Conservation (phyloP, 495 filamentous ascomycete genomes). For the Penicillium riverlandense region DNA sequence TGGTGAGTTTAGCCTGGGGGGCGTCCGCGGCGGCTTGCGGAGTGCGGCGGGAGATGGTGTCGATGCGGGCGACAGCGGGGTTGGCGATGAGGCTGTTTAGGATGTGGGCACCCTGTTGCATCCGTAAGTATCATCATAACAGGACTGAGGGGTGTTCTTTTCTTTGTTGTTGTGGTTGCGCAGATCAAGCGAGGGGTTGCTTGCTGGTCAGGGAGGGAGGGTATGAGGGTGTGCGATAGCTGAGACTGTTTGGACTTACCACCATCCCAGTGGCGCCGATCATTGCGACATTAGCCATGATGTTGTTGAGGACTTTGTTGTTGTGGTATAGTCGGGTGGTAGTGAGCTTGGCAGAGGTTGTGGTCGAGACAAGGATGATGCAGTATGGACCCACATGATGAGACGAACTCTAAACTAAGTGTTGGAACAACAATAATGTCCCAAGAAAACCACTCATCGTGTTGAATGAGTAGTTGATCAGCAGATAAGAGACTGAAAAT, state of each 20-base stretch:
- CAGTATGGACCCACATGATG: too few species aligned
- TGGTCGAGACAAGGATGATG: too few species aligned
- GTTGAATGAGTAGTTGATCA: too few species aligned
- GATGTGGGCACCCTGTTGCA: conserved; percentile 39
- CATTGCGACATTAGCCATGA: conserved; percentile 36
- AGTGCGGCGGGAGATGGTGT: conserved; percentile 41
- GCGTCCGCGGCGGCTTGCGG: conserved; percentile 21
- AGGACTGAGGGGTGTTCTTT: too few species aligned
- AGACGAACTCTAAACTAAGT: too few species aligned
- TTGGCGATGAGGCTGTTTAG: conserved; percentile 38
- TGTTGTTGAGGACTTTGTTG: conserved; percentile 1
- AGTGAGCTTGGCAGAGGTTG: background rate
- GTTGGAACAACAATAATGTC: too few species aligned
- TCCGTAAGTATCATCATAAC: too few species aligned
- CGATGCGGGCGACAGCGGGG: conserved; percentile 29
- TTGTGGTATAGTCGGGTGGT: background rate
- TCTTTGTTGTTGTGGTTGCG: too few species aligned
- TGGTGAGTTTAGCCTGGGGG: conserved; percentile 34
- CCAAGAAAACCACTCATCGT: too few species aligned
- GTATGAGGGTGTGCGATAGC: background rate
- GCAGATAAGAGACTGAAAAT: too few species aligned
- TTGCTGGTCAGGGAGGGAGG: background rate
- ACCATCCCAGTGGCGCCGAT: conserved; percentile 43
- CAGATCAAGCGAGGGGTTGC: too few species aligned
- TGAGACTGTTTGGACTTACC: conserved; percentile 23